Evolutionary conservation across 139 green algal genomes (phyloP).

Genomic region (Micromonas commoda): DNA sequence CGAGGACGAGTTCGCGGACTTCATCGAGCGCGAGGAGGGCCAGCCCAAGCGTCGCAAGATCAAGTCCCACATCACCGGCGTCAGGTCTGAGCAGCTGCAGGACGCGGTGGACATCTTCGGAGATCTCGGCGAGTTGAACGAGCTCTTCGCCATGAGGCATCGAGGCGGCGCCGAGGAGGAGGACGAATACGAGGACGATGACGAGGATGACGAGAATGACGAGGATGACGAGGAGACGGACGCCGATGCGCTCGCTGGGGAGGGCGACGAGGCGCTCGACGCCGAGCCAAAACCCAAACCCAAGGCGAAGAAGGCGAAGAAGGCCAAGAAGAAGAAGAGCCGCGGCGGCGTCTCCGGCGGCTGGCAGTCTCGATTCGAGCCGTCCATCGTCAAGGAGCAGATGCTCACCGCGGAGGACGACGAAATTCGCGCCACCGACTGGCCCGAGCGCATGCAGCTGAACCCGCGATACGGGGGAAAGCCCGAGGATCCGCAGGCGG

Average conservation of each 20-base stretch:
- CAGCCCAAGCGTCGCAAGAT: background rate
- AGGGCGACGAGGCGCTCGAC: slow-evolving; percentile 6
- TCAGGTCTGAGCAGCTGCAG: slow-evolving; percentile 1
- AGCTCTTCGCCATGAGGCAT: background rate
- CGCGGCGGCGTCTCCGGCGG: background rate
- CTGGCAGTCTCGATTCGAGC: background rate
- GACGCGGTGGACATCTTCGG: slow-evolving; percentile 20
- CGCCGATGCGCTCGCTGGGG: background rate
- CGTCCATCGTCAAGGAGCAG: slow-evolving; percentile 17
- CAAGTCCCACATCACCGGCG: background rate
- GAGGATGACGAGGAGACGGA: slow-evolving; percentile 15
- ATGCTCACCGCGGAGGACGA: slow-evolving; percentile 20
- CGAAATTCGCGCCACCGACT: slow-evolving; percentile 5
- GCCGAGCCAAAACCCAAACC: background rate
- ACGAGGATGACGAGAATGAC: slow-evolving; percentile 7
- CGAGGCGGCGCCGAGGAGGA: background rate
- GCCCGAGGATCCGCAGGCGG: background rate
- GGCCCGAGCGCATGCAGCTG: background rate
- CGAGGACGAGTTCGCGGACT: slow-evolving; percentile 22
- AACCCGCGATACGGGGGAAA: background rate
- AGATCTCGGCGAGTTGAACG: background rate
- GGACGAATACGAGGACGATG: background rate
- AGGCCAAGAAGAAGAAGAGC: background rate
- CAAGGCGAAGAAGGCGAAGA: background rate
- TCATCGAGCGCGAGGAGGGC: slow-evolving; percentile 16